A percentile compares a stretch with the other conserved stretches of the same genome.
Evolutionary conservation across 768 basidiomycete species (phyloP).

Genomic region (Russula sp.): DNA sequence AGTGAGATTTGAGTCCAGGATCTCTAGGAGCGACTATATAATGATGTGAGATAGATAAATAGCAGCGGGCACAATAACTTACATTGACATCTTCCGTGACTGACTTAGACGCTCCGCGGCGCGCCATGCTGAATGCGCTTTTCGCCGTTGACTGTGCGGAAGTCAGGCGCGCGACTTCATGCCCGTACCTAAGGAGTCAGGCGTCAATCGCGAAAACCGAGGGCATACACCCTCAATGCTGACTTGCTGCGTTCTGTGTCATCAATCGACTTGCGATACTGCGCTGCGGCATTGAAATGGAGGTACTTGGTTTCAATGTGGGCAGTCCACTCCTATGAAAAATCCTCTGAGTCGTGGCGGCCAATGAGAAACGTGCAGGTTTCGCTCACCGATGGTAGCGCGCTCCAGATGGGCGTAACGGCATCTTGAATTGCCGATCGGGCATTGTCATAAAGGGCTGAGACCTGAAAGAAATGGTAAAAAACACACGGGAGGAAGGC

Average conservation of each 20-base stretch:
- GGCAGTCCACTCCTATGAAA: constrained; percentile 59
- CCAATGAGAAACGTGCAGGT: not conserved
- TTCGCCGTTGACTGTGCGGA: constrained; percentile 63
- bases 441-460: constrained; percentile 18
- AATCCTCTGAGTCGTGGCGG: not conserved
- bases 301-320: constrained; percentile 76
- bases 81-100: constrained; percentile 82
- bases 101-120: constrained; percentile 50
- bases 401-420: constrained; percentile 24
- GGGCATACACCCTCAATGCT: constrained; percentile 16
- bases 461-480: constrained; percentile 16
- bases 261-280: constrained; percentile 82
- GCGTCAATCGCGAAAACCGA: not conserved
- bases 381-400: constrained; percentile 48
- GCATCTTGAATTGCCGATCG: constrained; percentile 18
- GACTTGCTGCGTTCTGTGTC: constrained; percentile 74
- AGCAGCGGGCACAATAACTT: constrained; percentile 12
- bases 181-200: constrained; percentile 60
- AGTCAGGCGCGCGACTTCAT: constrained; percentile 72
- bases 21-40: constrained; percentile 65
- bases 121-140: constrained; percentile 60
- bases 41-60: not conserved
- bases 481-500: not conserved
- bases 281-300: constrained; percentile 87
- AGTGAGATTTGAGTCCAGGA: constrained; percentile 53